Base-by-base conservation (phyloP, 768 basidiomycete species). In the Nidularia sp. region DNA sequence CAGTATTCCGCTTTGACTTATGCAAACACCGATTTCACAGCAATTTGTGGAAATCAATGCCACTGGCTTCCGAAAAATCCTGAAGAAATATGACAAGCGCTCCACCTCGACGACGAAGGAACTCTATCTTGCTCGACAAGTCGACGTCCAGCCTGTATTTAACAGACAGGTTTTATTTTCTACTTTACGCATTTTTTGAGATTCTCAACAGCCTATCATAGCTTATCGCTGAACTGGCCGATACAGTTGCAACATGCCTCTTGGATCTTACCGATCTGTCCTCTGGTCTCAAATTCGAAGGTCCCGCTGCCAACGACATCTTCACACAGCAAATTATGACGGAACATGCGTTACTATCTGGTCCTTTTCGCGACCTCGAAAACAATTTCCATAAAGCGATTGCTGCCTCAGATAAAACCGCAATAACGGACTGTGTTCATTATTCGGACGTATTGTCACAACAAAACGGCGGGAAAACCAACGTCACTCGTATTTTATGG, bases 81-180 rank as follows among this genome's bases (percentile, higher is more conserved):
- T 98, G 55, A 98, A 99, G 65, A 99, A 99, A 66, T 99, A 93
- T 80, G 97, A 98, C 70, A 99, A 98, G 70, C 83, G 93, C 45
- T 93, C 93, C 35, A 97, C 86, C 42, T 93, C 91, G 1, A 85
- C 87, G 18, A 98, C 91, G n/a, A 98, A 94, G 64, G 97, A 99
- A 63, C 78, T 98, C 4, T 98, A 98, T 69, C 83, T 99, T 15
- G 83, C 91, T 45, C 84, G 97, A 32, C 97, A 98, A 66, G 95
- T 99, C 2, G 97, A 99, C 58, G 90, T 98, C n/a, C 97, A 98
- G 61, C 97, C 95, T 0, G 93, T 95, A 42, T 98, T 98, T 71
- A 95, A 98, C 64, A 77, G 95, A 70, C 93, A 95, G 75, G 91
- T 89, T 51, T 50, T 79, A 64, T n/a, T n/a, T 34, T 47, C 50